Conservation (phyloP, 805 yeast genomes). For the Metschnikowia sp. region DNA sequence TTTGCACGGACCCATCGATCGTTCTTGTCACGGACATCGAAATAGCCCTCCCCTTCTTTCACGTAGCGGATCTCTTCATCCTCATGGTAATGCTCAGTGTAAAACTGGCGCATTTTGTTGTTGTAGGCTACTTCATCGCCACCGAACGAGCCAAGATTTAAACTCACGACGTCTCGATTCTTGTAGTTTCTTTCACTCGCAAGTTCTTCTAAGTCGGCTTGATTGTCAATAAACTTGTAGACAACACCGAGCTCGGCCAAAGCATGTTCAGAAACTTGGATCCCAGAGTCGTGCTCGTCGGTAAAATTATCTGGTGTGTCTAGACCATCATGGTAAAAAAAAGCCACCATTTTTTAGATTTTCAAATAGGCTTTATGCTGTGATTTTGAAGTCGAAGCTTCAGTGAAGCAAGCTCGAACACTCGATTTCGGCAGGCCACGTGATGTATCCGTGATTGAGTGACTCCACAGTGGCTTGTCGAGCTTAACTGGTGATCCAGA, state of each 20-base stretch:
- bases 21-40: conserved; percentile 71
- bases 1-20: conserved; percentile 75
- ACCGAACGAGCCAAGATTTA: conserved; percentile 60
- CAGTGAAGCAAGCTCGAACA: no score
- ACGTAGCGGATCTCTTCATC: conserved; percentile 95
- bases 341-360: conserved; percentile 28
- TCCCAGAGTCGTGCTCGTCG: conserved; percentile 71
- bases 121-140: conserved; percentile 54
- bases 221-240: conserved; percentile 49
- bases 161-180: conserved; percentile 70
- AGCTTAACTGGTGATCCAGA: no score
- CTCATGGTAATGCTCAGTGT: conserved; percentile 87
- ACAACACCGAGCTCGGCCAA: conserved; percentile 65
- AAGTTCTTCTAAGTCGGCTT: conserved; percentile 57
- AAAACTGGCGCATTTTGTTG: conserved; percentile 65
- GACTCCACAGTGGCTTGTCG: no score
- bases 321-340: conserved; percentile 64
- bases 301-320: conserved; percentile 56
- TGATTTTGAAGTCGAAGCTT: no score
- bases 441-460: no score
- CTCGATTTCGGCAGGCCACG: no score
- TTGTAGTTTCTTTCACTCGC: conserved; percentile 72
- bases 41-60: conserved; percentile 85
- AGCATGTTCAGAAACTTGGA: conserved; percentile 45
- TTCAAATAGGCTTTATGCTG: no score